Evolutionary conservation across 2,329 filamentous ascomycete genomes (phyloP), one percentile per base, ranked within the genome.

Genomic region (Phyllosticta paracitricarpa): DNA sequence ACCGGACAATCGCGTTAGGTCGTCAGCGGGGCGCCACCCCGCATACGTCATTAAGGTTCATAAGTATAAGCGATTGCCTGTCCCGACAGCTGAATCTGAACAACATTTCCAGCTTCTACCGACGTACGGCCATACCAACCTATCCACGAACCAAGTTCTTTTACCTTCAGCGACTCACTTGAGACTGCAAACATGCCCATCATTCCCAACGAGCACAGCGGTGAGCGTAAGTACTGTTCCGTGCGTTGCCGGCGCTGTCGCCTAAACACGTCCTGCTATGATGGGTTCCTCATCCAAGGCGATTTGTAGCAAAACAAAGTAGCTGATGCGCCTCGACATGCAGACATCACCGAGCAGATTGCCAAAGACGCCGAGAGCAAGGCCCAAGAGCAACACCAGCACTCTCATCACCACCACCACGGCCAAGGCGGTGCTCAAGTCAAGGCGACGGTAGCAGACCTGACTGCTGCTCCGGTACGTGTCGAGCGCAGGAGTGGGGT

Each of bases 311-410:
- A 57, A 3, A 14, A 48, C 10, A 24, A 6, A 19, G 14, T 12
- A n/a, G n/a, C 58, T 61, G 48, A 61, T 54, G 10, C 17, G 7
- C 4, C 7, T 1, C 6, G n/a, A 2, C 4, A 7, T 48, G 9
- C 51, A 78, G 76, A 70, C 73, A 71, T 78, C 66, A 76, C 74
- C 69, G 76, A 78, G 68, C 66, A 76, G 65, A 70, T 78, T 55
- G 76, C 76, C 59, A 78, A 78, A 67, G 75, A 77, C 10, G 71
- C 76, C 68, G 75, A 73, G 24, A 77, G 65, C 62, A 75, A 75
- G 10, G 75, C 72, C 0, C 57, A 67, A 14, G 65, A 68, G 33
- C 72, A 75, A 63, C 51, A 62, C 30, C 62, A 71, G 19, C 76
- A 77, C 65, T 63, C 68, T 68, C 19, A 68, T 72, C 19, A 70